Evolutionary conservation across 2,329 filamentous ascomycete genomes (phyloP), one percentile per base, ranked within the genome.

Genomic region (Penicillium glabrum): DNA sequence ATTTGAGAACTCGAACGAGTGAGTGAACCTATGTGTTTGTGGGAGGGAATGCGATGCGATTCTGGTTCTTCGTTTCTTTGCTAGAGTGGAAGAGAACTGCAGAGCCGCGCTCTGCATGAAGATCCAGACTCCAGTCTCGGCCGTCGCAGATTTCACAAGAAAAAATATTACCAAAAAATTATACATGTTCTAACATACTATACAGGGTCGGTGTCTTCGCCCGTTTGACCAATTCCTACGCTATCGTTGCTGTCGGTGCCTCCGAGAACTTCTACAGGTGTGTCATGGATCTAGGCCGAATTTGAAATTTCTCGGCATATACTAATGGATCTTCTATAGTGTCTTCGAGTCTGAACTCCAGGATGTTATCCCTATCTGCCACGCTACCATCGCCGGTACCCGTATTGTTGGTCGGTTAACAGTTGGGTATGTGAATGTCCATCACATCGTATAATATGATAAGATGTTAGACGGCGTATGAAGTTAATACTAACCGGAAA

Each of bases 181-280:
- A 33, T 16, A 33, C 35, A 39, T 19, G 8, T 5, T 39, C 47
- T 56, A 48, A 56, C 53, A n/a, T 35, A 53, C 51, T 49, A 52
- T 31, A 23, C 71, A 97, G 93, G 81, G 90, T 99, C 74, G 95
- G 95, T 75, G 95, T 98, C 73, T 99, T 99, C 79, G 81, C 93
- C 60, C 96, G 91, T 61, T 89, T 99, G 74, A 99, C 95, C 67
- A 99, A 99, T 80, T 93, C 91, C 59, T 99, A 96, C 79, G 92
- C 93, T 68, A 84, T 99, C 69, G 91, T 97, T 68, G 93, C 93
- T 64, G 86, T 96, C 65, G 95, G 95, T 72, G 93, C 91, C 69
- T 96, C 91, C 72, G 93, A 97, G 83, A 98, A 98, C 85, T 99
- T 99, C 79, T 98, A 98, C 87, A 93, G 86, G 86, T 89, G 75